Base-by-base conservation (phyloP, 805 yeast species). In the Metschnikowia noctiluminum region DNA sequence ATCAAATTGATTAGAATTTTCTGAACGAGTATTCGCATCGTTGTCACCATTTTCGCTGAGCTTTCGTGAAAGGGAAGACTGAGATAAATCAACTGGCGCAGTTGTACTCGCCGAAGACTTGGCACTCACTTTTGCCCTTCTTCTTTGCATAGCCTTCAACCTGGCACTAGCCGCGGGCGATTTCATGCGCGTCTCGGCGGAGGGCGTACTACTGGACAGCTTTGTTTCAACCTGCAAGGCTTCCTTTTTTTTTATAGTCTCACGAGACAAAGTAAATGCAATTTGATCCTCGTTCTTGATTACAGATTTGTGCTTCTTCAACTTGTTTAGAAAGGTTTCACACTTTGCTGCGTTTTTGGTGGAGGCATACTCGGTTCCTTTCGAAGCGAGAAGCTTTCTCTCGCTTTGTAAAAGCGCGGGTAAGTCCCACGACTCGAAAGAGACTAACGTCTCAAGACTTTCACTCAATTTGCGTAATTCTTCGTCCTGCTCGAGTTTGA, bases 121-220 rank as follows among this genome's bases (percentile, higher is more conserved):
- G 1, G 88, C 87, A 53, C 76, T 79, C 45, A 81, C 83, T 62
- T 87, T 89, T 5, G 96, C 94, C 62, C 85, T 84, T 60, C 98
- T 79, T 59, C 87, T 86, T n/a, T 96, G 96, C 88, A 92, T 82
- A 1, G 97, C 98, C 52, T 89, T 80, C 76, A 90, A 79, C 64
- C 97, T 80, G 0, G 96, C 91, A 43, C 86, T 84, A 37, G 79
- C 54, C 50, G 76, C 64, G 1, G 68, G 40, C 2, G 60, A 50
- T 28, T 55, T 53, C 58, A 49, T 63, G 59, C 50, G 58, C 53
- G 42, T 69, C 64, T 39, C 64, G 38, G 27, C 46, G 7, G 40
- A 42, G 8, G 49, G 49, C 9, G 45, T 36, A 3, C 28, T 30
- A 37, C 15, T 46, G 4, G 46, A 38, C 43, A 39, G 43, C 15